These are phyloP conservation scores for Mucor saturninus DNA, from an alignment of 371 early-diverging fungal species.

Conservation along the genomic window DNA sequence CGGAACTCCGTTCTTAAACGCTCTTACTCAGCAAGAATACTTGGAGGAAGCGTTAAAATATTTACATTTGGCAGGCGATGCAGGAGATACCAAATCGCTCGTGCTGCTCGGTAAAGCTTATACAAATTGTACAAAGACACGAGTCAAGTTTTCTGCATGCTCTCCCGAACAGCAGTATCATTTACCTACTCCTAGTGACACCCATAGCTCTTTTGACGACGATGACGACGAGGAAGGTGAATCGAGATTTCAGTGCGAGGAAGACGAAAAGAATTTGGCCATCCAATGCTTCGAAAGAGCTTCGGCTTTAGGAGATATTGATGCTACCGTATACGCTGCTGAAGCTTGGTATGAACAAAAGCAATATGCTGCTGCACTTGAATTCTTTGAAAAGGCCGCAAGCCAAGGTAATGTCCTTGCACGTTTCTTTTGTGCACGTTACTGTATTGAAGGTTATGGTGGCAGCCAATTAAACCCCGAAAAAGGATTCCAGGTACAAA, in stretches of 20 bases:
- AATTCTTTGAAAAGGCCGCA: constrained; percentile 47
- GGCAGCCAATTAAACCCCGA: constrained; percentile 43
- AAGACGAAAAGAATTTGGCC: constrained; percentile 39
- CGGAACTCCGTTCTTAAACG: constrained; percentile 14
- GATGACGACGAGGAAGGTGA: constrained; percentile 22
- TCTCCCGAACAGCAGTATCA: background rate
- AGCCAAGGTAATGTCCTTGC: constrained; percentile 41
- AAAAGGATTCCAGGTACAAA: constrained; percentile 43
- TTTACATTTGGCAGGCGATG: constrained; percentile 44
- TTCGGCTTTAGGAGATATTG: constrained; percentile 39
- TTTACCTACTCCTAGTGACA: constrained; percentile 25
- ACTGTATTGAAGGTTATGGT: constrained; percentile 42
- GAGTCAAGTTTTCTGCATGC: constrained; percentile 20
- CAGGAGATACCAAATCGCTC: constrained; percentile 45
- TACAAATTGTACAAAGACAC: constrained; percentile 33
- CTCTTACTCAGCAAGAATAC: constrained; percentile 28
- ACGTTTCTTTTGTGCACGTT: constrained; percentile 49
- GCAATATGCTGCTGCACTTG: constrained; percentile 50
- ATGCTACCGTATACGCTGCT: constrained; percentile 50
- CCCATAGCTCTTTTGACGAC: constrained; percentile 8
- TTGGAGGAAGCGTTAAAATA: constrained; percentile 36
- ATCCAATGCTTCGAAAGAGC: constrained; percentile 47
- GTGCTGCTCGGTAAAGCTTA: constrained; percentile 37
- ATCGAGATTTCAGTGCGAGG: constrained; percentile 30
- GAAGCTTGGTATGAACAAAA: constrained; percentile 52